Evolutionary conservation across 2,329 filamentous ascomycete species (phyloP).

Genomic region (Monosporascus sp.): DNA sequence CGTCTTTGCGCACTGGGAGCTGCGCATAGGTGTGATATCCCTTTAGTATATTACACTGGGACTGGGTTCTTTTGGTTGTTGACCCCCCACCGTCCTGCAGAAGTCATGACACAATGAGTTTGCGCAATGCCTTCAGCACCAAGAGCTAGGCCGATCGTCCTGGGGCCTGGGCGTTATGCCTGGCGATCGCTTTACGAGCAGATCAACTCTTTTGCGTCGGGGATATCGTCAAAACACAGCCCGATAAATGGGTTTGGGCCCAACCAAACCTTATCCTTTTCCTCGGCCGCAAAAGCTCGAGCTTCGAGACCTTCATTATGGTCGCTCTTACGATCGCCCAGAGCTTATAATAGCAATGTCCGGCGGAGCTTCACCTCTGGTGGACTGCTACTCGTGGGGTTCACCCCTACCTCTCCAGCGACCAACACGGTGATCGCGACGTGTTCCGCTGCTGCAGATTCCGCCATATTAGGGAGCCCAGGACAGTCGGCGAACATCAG

Average conservation of each 20-base stretch:
- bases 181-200: conserved; percentile 25
- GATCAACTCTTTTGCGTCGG: conserved; percentile 19
- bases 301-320: conserved; percentile 21
- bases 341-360: conserved; percentile 32
- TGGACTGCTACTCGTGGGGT: conserved; percentile 45
- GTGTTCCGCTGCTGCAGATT: conserved; percentile 34
- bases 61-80: background rate
- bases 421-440: conserved; percentile 32
- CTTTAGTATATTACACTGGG: too few relatives aligned
- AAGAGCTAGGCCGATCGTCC: conserved; percentile 24
- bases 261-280: conserved; percentile 15
- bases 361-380: conserved; percentile 50
- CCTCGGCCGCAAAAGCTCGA: conserved; percentile 10
- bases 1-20: too few relatives aligned
- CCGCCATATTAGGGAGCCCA: conserved; percentile 21
- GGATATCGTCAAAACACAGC: conserved; percentile 15
- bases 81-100: background rate
- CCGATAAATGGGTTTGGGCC: conserved; percentile 12
- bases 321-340: conserved; percentile 20
- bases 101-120: conserved; percentile 21
- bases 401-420: conserved; percentile 33
- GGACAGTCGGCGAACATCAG: conserved; percentile 26
- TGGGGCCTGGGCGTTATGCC: conserved; percentile 23
- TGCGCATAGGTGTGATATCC: too few relatives aligned
- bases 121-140: conserved; percentile 22